Base-by-base conservation (phyloP, 2,329 filamentous ascomycete species). In the Microcyclospora pomicola region DNA sequence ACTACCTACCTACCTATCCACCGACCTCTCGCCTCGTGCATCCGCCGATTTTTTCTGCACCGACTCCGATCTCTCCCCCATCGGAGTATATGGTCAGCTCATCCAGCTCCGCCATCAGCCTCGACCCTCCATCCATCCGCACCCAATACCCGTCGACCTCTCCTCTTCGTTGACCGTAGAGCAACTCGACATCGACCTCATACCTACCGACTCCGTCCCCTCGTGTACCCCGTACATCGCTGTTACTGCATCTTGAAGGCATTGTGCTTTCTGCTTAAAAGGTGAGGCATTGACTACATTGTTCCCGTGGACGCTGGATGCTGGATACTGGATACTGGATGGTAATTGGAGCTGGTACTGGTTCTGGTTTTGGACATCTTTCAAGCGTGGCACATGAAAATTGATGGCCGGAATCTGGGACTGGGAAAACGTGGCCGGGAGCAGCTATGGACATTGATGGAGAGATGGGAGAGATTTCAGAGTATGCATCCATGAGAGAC, bases 91-190 rank as follows among this genome's bases (percentile, higher is more conserved):
- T 15, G 30, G 12, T 6, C 12, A n/a, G 14, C 30, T 31, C 30
- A 15, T 15, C 30, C 30, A 6, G 14, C 30, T 31, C 30, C 4
- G 5, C 30, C 30, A n/a, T 31, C 30, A n/a, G 14, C 9, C 30
- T n/a, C 30, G 30, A 31, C 9, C 30, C 12, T 15, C 30, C 6
- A n/a, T 31, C 30, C 30, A 31, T 15, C 30, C 36, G 15, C 35
- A 33, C 27, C 40, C 42, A 27, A 19, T 41, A 33, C 31, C 42
- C 46, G 52, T 56, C 53, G 50, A 50, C 49, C 52, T 56, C 54
- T 58, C 55, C 55, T 60, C 59, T 58, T 59, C 59, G 60, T 62
- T 62, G 57, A 58, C 48, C 56, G 54, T 51, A 58, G 59, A 59
- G 58, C 53, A 43, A 38, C 48, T 50, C 53, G 54, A 56, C 54